Evolutionary conservation across 108 stramenopile genomes (phyloP).

Genomic region (Nitzschia sp.): DNA sequence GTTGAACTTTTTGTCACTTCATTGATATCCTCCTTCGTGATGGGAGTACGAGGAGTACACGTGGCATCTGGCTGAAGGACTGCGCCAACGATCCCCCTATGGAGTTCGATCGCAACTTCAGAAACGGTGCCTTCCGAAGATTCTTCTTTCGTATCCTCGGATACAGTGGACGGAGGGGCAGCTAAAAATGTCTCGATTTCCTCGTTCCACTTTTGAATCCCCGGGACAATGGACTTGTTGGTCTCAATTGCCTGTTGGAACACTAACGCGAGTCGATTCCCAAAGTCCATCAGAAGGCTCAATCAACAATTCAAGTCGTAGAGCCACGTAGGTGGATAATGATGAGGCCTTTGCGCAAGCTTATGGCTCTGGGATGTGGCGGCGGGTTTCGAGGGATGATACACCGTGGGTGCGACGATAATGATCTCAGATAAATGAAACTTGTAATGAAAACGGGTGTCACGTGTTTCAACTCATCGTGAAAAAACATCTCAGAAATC

Average conservation of each 20-base stretch:
- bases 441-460: too few relatives aligned
- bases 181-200: conserved; percentile 26
- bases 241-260: not conserved
- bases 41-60: conserved; percentile 7
- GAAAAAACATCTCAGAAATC: too few relatives aligned
- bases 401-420: too few relatives aligned
- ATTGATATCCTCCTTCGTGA: not conserved
- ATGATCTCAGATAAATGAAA: too few relatives aligned
- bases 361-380: too few relatives aligned
- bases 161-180: not conserved
- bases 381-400: too few relatives aligned
- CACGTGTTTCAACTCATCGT: too few relatives aligned
- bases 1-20: not conserved
- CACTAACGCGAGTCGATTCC: not conserved
- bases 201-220: conserved; percentile 10
- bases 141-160: not conserved
- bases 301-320: too few relatives aligned
- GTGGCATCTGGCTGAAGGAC: not conserved
- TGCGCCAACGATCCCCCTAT: conserved; percentile 3
- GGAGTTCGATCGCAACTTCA: not conserved
- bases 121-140: not conserved
- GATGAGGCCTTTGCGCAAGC: too few relatives aligned
- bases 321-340: too few relatives aligned
- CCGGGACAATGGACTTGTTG: not conserved
- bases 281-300: conserved; percentile 28